phyloP scores from a whole-genome alignment of 345 rosid species.

The Noccaea bulbosa region DNA sequence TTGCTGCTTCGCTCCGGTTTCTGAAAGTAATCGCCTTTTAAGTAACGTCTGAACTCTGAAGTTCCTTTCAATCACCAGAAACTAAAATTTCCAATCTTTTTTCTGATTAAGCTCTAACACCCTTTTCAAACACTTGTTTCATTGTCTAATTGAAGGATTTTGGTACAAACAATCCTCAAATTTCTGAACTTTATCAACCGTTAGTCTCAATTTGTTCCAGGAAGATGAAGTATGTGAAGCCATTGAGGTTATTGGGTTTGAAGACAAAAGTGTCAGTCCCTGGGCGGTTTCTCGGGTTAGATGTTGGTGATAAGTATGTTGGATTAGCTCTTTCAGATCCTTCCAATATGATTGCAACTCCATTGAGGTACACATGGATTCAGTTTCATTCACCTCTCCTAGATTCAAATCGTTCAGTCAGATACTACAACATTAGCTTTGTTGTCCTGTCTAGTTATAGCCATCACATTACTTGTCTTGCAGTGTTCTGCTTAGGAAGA shows the following conservation, averaged over 20 bases:
- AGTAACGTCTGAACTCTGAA: neutral
- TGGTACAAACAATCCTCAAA: conserved; percentile 1
- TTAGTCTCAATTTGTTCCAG: neutral
- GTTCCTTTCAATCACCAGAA: neutral
- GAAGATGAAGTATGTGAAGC: conserved; percentile 75
- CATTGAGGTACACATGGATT: conserved; percentile 53
- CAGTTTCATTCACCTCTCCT: neutral
- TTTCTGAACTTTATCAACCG: neutral
- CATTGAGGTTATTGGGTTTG: conserved; percentile 53
- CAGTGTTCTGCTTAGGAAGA: conserved; percentile 80
- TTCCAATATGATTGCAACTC: conserved; percentile 56
- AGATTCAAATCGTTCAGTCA: neutral
- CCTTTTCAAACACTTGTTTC: neutral
- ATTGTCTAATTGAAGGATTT: conserved; percentile 8
- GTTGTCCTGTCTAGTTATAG: no score
- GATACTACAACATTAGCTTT: neutral
- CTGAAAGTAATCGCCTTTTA: conserved; percentile 23
- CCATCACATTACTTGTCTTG: neutral
- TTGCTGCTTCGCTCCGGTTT: conserved; percentile 11
- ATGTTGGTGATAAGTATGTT: conserved; percentile 86
- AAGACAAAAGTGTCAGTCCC: conserved; percentile 44
- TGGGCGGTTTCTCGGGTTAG: conserved; percentile 75
- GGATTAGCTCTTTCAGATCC: conserved; percentile 78
- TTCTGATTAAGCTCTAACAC: neutral
- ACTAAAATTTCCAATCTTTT: neutral